Evolutionary conservation across 1,284 basidiomycete genomes (phyloP).

Genomic region (Trametes polyzona): DNA sequence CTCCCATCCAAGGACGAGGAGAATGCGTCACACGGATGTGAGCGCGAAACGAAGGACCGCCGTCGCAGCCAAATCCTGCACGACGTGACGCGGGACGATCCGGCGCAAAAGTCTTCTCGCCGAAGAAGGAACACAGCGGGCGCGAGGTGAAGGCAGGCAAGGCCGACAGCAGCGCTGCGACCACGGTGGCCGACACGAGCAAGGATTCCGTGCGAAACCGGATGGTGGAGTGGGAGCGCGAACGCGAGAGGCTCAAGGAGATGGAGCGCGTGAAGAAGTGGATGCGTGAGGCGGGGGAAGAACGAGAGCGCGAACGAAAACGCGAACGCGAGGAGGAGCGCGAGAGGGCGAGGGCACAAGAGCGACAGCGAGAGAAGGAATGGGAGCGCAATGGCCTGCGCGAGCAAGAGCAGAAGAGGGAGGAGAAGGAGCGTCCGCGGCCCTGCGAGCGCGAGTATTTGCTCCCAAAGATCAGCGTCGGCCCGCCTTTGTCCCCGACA

Average conservation of each 20-base stretch:
- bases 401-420: constrained; percentile 25
- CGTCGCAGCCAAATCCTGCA: constrained; percentile 28
- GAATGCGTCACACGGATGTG: too few relatives aligned
- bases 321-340: constrained; percentile 47
- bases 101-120: constrained; percentile 11
- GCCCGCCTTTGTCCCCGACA: constrained; percentile 26
- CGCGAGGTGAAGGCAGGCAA: constrained; percentile 11
- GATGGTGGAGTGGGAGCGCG: constrained; percentile 61
- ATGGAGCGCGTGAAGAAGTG: constrained; percentile 53
- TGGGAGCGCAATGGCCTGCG: constrained; percentile 39
- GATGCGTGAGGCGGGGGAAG: constrained; percentile 36
- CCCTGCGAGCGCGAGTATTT: constrained; percentile 13
- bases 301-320: constrained; percentile 53
- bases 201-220: constrained; percentile 50
- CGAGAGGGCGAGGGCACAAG: constrained; percentile 46
- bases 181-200: constrained; percentile 22
- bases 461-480: constrained; percentile 27
- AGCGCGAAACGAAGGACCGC: constrained; percentile 19
- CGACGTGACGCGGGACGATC: constrained; percentile 30
- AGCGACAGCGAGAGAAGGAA: constrained; percentile 24
- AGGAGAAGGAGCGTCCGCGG: constrained; percentile 36
- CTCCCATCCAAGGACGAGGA: constrained; percentile 27
- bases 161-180: constrained; percentile 29
- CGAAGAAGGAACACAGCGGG: constrained; percentile 2
- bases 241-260: constrained; percentile 57